A percentile compares a stretch with the other conserved stretches of the same genome.
phyloP scores from a whole-genome alignment of 257 asterid genomes.

The Lycium barbarum region DNA sequence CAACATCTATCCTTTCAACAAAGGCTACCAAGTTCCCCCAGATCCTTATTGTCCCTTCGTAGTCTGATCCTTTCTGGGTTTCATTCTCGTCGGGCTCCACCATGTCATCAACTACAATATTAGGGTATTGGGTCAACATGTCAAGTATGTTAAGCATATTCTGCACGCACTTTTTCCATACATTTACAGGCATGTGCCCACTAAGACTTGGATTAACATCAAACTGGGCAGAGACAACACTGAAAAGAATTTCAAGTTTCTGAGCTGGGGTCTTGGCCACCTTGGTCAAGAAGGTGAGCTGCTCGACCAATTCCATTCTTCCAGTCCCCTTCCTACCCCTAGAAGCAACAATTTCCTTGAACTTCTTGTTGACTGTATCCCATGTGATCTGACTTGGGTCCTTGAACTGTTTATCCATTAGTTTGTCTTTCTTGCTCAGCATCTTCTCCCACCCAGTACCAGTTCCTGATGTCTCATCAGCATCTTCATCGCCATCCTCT shows the following conservation, averaged over 20 bases:
- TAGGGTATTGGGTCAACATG: slow-evolving; percentile 72
- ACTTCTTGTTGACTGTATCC: slow-evolving; percentile 83
- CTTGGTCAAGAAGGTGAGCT: slow-evolving; percentile 38
- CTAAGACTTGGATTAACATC: slow-evolving; percentile 73
- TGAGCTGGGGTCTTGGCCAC: slow-evolving; percentile 42
- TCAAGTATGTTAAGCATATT: slow-evolving; percentile 78
- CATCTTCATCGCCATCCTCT: slow-evolving; percentile 54
- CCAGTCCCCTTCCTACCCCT: slow-evolving; percentile 63
- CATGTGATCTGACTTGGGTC: slow-evolving; percentile 88
- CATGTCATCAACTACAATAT: slow-evolving; percentile 88
- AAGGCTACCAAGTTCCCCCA: slow-evolving; percentile 99
- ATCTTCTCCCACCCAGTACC: slow-evolving; percentile 80
- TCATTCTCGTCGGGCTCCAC: slow-evolving; percentile 93
- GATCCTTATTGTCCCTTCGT: slow-evolving; percentile 66
- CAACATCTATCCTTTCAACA: slow-evolving; percentile 82
- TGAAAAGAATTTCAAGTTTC: slow-evolving; percentile 38
- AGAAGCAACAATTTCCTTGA: slow-evolving; percentile 73
- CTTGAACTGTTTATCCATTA: slow-evolving; percentile 81
- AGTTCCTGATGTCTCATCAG: slow-evolving; percentile 41
- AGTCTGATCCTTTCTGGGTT: slow-evolving; percentile 84
- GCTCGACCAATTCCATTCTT: slow-evolving; percentile 37
- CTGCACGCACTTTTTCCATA: slow-evolving; percentile 91
- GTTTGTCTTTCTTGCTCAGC: slow-evolving; percentile 88
- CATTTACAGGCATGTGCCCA: slow-evolving; percentile 93
- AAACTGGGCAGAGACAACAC: slow-evolving; percentile 73